Percentiles rank a stretch among this genome's conserved stretches.
Conservation (phyloP, 176 grass and related monocot species). For the Lolium rigidum region DNA sequence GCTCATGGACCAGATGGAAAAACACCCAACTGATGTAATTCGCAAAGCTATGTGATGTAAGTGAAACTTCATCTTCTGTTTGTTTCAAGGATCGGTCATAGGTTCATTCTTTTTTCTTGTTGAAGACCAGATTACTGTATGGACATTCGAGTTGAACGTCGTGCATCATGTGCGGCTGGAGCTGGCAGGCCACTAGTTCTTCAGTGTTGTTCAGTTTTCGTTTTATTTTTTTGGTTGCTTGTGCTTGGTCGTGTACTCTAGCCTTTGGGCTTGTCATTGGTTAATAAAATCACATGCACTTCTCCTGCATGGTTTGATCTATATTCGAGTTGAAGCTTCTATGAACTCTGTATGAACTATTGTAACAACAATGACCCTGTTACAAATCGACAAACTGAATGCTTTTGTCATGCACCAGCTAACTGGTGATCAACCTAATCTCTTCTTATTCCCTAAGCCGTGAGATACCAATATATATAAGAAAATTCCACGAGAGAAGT, state of each 20-base stretch:
- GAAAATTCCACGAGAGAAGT: background rate
- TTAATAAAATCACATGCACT: too few relatives aligned
- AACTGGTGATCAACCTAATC: background rate
- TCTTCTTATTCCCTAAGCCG: background rate
- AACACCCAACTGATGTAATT: conserved; percentile 90
- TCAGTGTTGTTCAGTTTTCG: too few relatives aligned
- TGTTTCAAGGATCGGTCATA: conserved; percentile 16
- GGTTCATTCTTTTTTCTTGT: background rate
- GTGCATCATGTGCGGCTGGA: too few relatives aligned
- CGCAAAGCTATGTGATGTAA: conserved; percentile 92
- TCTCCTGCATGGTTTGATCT: too few relatives aligned
- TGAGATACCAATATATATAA: conserved; percentile 3
- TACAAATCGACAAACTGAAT: background rate
- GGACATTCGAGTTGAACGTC: too few relatives aligned
- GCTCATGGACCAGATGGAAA: conserved; percentile 79
- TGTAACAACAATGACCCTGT: background rate
- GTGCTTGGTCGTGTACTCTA: too few relatives aligned
- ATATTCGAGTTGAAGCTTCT: background rate
- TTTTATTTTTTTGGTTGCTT: too few relatives aligned
- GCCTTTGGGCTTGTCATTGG: too few relatives aligned
- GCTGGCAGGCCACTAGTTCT: too few relatives aligned
- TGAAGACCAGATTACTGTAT: too few relatives aligned
- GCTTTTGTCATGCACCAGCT: background rate
- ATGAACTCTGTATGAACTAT: background rate
- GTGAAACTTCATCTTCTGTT: conserved; percentile 41